A percentile compares a stretch with the other conserved stretches of the same genome.
phyloP scores from a whole-genome alignment of 129 eudicot species.

The Pulicaria dysenterica region DNA sequence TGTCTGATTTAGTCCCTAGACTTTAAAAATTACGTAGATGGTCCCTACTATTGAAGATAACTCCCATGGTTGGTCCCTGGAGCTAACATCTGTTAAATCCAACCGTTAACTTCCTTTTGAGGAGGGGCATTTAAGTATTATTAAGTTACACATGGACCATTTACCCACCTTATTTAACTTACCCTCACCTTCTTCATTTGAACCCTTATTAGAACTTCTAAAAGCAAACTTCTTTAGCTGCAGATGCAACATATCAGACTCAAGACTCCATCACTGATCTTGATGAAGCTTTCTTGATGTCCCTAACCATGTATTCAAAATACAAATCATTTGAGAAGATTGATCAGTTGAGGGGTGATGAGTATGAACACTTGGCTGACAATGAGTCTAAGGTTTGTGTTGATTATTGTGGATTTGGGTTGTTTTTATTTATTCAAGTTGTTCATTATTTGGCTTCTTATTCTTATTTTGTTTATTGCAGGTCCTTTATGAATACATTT shows the following conservation, averaged over 20 bases:
- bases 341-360: slow-evolving; percentile 76
- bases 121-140: too few species aligned
- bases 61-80: too few species aligned
- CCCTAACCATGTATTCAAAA: slow-evolving; percentile 84
- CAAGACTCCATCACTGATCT: slow-evolving; percentile 61
- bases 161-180: too few species aligned
- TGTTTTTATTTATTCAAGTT: slow-evolving; percentile 84
- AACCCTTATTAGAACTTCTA: too few species aligned
- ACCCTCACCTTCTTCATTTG: too few species aligned
- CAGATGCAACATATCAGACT: slow-evolving; percentile 69
- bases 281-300: slow-evolving; percentile 64
- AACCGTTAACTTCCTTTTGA: too few species aligned
- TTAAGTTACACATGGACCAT: too few species aligned
- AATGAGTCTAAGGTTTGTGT: slow-evolving; percentile 85
- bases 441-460: slow-evolving; percentile 79
- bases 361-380: slow-evolving; percentile 67
- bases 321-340: slow-evolving; percentile 75
- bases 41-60: too few species aligned
- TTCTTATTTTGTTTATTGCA: slow-evolving; percentile 92
- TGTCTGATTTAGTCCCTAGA: too few species aligned
- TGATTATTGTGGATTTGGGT: slow-evolving; percentile 92
- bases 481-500: slow-evolving; percentile 91
- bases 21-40: too few species aligned
- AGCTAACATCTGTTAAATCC: too few species aligned
- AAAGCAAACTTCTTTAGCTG: slow-evolving; percentile 93